Base-by-base conservation (phyloP, 441 rosid genomes). In the Arabidopsis hybrid region DNA sequence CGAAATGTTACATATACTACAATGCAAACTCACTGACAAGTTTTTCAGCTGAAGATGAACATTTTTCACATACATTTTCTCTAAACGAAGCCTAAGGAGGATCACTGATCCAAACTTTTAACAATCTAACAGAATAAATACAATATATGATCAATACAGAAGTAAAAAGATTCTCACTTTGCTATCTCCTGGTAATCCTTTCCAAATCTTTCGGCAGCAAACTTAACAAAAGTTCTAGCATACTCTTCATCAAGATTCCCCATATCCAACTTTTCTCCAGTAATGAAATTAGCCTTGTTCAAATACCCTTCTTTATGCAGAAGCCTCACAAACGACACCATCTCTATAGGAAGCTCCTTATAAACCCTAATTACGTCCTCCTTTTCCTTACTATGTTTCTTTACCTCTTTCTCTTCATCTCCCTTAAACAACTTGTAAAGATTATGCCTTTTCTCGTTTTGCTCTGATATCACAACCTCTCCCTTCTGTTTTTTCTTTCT, bases 121-220 rank as follows among this genome's bases (percentile, higher is more conserved):
- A n/a, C 47, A 29, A 72, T 42, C 57, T 18, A 47, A 57, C 26
- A 21, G 26, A 21, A 21, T 21, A 56, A 31, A 26, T 34, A 42
- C 73, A 57, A 34, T 16, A 10, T 17, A 18, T 42, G 55, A 65
- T 32, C 63, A 59, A 56, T 6, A 7, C 7, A 64, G 39, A 63
- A 65, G n/a, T 4, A n/a, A 57, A 43, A 63, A 38, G 16, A 47
- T 10, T 76, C 91, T 81, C 63, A 89, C 97, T 86, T 93, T 16
- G 96, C 91, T 51, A 87, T 87, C 64, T 88, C 91, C 76, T 91
- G 94, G 31, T 86, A 85, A 70, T 91, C 92, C 35, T 77, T 70
- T 39, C 87, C 97, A 60, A 87, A 93, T 60, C 53, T 80, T 16
- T 79, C 83, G 0, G 88, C 86, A 0, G 92, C 90, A 74, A 58